These are phyloP conservation scores for Diaporthe ampelina DNA, from an alignment of 2,329 filamentous ascomycete genomes.

Conservation along the genomic window DNA sequence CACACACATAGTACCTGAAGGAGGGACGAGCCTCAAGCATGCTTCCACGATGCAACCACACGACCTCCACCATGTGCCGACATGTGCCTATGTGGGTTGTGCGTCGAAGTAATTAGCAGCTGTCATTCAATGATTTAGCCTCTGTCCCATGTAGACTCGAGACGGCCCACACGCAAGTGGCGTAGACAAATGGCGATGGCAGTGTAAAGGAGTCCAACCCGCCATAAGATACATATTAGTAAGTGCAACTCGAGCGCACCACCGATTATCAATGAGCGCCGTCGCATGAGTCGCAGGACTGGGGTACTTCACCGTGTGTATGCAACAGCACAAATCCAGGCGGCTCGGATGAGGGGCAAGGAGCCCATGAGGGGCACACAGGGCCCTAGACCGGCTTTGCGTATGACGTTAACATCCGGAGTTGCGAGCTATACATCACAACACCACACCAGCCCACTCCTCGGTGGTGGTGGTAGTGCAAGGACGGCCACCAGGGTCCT, in stretches of 20 bases:
- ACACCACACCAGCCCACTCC: background rate
- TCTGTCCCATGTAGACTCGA: conserved; percentile 1
- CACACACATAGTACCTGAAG: background rate
- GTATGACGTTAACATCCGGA: conserved; percentile 20
- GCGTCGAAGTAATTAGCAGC: background rate
- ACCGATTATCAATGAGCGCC: background rate
- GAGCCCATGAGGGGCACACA: background rate
- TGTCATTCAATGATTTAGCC: background rate
- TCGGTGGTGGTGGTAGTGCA: background rate
- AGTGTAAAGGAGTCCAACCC: background rate
- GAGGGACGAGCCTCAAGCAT: conserved; percentile 12
- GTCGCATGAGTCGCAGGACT: conserved; percentile 9
- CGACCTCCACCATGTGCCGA: conserved; percentile 20
- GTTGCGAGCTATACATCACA: background rate
- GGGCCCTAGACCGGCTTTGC: background rate
- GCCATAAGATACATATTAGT: background rate
- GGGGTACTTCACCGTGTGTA: background rate
- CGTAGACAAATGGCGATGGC: background rate
- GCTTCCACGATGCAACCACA: conserved; percentile 30
- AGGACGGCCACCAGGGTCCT: conserved; percentile 2
- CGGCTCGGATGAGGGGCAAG: background rate
- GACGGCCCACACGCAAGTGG: conserved; percentile 8
- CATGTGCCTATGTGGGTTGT: background rate
- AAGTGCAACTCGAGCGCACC: background rate
- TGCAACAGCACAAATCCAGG: conserved; percentile 4